Evolutionary conservation across 169 alveolate genomes (phyloP), one percentile per base, ranked within the genome.

Genomic region (Plasmodium gallinaceum): DNA sequence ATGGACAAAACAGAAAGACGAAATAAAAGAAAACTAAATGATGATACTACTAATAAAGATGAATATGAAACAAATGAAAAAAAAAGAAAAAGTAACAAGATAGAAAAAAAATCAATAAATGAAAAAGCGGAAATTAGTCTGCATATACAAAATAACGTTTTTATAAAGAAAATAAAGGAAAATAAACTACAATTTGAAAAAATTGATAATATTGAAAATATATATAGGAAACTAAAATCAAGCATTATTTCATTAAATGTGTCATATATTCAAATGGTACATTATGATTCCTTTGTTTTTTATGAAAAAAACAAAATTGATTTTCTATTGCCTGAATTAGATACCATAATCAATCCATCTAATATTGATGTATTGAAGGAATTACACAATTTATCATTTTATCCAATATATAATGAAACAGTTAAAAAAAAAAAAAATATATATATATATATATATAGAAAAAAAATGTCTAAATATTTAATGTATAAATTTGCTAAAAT

Each of bases 261-360:
- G n/a, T 66, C 90, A 80, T 46, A 60, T 80, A 72, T 80, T n/a
- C 39, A 26, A 68, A 80, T 80, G 72, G 90, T 66, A 6, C 83
- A 80, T 72, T 80, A 80, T 26, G 74, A 45, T 66, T 80, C 90
- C 58, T 80, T 80, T 80, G 16, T 66, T 80, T 65, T 66, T 32
- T 80, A 52, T 70, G 90, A 80, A 80, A 80, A 80, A 70, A 80
- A 66, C 45, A 80, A 80, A 80, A 80, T 80, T 48, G 90, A 80
- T 60, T 80, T 80, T 58, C 69, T 80, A 5, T 64, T 80, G 2
- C 90, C 90, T 7, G 90, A 80, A 72, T 68, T 80, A 62, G 90
- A 80, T 46, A 45, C 16, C 4, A 80, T 80, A 18, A 26, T 66
- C 9, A 80, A 80, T 54, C 66, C 90, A 46, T 80, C 90, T 57